Base-by-base conservation (phyloP, 2,329 filamentous ascomycete species). In the Dothideomycetidae sp. region DNA sequence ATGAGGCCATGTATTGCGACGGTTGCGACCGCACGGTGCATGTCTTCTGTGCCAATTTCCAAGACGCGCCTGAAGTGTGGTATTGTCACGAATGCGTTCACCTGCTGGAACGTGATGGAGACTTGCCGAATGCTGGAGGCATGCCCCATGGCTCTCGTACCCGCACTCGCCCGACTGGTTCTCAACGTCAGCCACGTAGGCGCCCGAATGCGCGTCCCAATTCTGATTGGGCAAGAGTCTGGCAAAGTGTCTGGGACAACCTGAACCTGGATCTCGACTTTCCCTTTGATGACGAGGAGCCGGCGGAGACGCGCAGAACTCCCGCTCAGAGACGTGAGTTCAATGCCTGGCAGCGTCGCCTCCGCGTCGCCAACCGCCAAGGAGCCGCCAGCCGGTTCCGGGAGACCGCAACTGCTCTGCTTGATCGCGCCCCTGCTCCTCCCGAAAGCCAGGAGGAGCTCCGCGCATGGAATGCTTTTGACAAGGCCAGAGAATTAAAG, bases 11-110 rank as follows among this genome's bases (percentile, higher is more conserved):
- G 47, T 73, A 93, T 43, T 98, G 90, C 61, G 85, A 94, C 57
- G 78, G 76, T 52, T 98, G 90, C 63, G 80, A 93, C 64, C 77
- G 78, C 21, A 73, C 81, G 30, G 93, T 88, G 51, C 90, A 98
- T 58, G 85, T 85, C 33, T 82, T 92, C 57, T 98, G 90, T 58
- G 74, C 93, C 43, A 86, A 82, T 21, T 70, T 93, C 34, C 78
- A 86, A 42, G 63, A 68, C 37, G 47, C 50, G n/a, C 53, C 55
- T 7, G 54, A 56, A 5, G 48, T 54, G 4, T 98, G 88, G 86
- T 93, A 88, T 57, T 98, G 90, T 63, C 77, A 90, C 58, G 75
- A 81, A 50, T 98, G 90, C 57, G 58, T 63, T 40, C 53, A 59
- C 57, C 66, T 64, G 51, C 54, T 62, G 54, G 52, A 60, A 40